Evolutionary conservation across 305 asterid species (phyloP).

Genomic region (Fraxinus sp.): DNA sequence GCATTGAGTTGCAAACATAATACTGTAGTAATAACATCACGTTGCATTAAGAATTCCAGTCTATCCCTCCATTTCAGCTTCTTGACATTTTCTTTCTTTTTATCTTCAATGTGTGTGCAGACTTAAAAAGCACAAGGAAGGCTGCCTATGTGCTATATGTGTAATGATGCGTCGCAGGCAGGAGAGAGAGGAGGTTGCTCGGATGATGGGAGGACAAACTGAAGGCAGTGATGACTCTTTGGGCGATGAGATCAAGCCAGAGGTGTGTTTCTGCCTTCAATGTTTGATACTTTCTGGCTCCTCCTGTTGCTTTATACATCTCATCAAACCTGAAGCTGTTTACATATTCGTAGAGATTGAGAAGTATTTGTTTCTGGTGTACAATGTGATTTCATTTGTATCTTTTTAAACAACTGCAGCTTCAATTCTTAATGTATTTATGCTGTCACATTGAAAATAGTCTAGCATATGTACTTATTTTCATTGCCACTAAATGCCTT

Average conservation of each 20-base stretch:
- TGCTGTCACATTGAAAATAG: neutral
- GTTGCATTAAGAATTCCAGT: neutral
- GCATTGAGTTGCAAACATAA: neutral
- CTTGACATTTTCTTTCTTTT: neutral
- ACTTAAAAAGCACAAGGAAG: conserved; percentile 92
- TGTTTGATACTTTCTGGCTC: conserved; percentile 2
- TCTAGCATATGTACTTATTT: neutral
- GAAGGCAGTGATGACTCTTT: conserved; percentile 72
- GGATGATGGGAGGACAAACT: conserved; percentile 52
- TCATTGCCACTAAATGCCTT: neutral
- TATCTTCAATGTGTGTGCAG: conserved; percentile 33
- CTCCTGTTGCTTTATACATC: conserved; percentile 3
- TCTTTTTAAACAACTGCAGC: neutral
- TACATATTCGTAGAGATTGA: neutral
- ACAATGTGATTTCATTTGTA: neutral
- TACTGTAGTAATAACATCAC: neutral
- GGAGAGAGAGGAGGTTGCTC: conserved; percentile 83
- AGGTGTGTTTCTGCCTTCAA: conserved; percentile 43
- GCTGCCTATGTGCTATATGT: conserved; percentile 93
- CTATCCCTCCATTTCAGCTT: neutral
- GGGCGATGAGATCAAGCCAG: conserved; percentile 56
- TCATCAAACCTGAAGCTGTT: neutral
- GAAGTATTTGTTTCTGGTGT: neutral
- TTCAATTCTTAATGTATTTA: neutral
- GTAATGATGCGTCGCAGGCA: conserved; percentile 96